These are phyloP conservation scores for Teunomyces atbi DNA, from an alignment of 805 yeast species.

Conservation along the genomic window DNA sequence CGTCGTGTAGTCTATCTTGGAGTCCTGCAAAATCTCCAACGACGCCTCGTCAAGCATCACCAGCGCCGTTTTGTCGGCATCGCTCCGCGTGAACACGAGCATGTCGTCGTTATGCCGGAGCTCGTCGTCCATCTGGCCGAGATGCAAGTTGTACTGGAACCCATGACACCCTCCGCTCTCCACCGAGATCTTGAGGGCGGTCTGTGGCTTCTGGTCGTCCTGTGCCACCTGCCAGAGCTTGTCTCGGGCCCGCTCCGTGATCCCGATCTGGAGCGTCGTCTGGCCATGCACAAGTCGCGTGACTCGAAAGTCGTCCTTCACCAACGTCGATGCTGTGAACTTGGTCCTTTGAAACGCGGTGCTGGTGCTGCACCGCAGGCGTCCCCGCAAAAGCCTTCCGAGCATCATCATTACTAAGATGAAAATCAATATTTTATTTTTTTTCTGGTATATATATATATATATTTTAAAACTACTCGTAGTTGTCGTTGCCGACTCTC, in stretches of 20 bases:
- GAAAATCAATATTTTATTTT: background rate
- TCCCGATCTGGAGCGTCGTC: conserved; percentile 42
- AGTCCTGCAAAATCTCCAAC: conserved; percentile 75
- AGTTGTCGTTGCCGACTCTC: conserved; percentile 42
- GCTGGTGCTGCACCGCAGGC: background rate
- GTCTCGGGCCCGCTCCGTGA: conserved; percentile 46
- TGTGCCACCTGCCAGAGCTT: conserved; percentile 53
- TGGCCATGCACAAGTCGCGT: conserved; percentile 36
- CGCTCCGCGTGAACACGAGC: conserved; percentile 64
- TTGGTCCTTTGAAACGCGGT: background rate
- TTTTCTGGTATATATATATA: background rate
- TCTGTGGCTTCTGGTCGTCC: conserved; percentile 53
- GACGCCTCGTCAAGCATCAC: conserved; percentile 80
- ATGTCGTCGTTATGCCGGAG: conserved; percentile 32
- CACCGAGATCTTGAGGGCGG: conserved; percentile 72
- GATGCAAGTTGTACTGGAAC: conserved; percentile 78
- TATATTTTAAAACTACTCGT: conserved; percentile 8
- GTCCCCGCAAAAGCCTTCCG: background rate
- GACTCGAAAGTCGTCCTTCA: conserved; percentile 26
- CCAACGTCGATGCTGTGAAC: conserved; percentile 6
- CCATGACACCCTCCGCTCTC: conserved; percentile 99
- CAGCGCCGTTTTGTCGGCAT: conserved; percentile 45
- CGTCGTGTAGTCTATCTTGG: conserved; percentile 82
- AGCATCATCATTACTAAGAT: background rate
- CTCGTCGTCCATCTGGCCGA: conserved; percentile 46